Conservation (phyloP, 2,329 filamentous ascomycete species). For the Botrytis medusae region DNA sequence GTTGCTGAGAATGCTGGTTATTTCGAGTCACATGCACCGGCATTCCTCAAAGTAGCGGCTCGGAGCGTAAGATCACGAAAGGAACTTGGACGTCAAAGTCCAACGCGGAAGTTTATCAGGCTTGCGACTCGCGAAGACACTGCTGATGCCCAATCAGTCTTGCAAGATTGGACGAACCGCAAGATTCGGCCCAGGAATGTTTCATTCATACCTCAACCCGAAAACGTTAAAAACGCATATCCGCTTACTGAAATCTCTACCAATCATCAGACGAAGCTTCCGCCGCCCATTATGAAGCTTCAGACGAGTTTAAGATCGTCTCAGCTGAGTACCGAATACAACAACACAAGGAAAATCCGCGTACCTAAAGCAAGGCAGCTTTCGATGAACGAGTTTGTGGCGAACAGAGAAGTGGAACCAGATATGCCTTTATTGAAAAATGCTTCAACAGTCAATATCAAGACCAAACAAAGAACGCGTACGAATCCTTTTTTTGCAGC, state of each 20-base stretch:
- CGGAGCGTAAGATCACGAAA: slow-evolving; percentile 51
- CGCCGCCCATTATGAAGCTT: slow-evolving; percentile 14
- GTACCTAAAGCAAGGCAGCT: slow-evolving; percentile 31
- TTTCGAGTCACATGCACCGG: slow-evolving; percentile 43
- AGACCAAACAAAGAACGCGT: slow-evolving; percentile 2
- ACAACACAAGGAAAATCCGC: slow-evolving; percentile 26
- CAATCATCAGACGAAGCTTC: slow-evolving; percentile 31
- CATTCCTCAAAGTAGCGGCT: slow-evolving; percentile 61
- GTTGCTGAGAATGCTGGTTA: slow-evolving; percentile 44
- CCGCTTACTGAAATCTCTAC: slow-evolving; percentile 28
- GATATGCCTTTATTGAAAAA: not conserved
- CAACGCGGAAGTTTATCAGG: slow-evolving; percentile 56
- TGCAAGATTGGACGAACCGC: slow-evolving; percentile 55
- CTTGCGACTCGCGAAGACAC: slow-evolving; percentile 62
- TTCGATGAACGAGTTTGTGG: slow-evolving; percentile 40
- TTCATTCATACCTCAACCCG: not conserved
- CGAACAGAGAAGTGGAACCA: slow-evolving; percentile 20
- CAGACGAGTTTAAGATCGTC: not conserved
- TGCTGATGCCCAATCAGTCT: slow-evolving; percentile 53
- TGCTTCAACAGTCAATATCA: not conserved
- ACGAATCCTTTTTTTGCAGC: slow-evolving; percentile 30
- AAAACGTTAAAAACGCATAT: not conserved
- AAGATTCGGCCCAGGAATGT: slow-evolving; percentile 31
- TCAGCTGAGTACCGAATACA: not conserved
- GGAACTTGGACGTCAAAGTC: slow-evolving; percentile 55